Evolutionary conservation across 2,329 filamentous ascomycete genomes (phyloP).

Genomic region (Calycina herbarum): DNA sequence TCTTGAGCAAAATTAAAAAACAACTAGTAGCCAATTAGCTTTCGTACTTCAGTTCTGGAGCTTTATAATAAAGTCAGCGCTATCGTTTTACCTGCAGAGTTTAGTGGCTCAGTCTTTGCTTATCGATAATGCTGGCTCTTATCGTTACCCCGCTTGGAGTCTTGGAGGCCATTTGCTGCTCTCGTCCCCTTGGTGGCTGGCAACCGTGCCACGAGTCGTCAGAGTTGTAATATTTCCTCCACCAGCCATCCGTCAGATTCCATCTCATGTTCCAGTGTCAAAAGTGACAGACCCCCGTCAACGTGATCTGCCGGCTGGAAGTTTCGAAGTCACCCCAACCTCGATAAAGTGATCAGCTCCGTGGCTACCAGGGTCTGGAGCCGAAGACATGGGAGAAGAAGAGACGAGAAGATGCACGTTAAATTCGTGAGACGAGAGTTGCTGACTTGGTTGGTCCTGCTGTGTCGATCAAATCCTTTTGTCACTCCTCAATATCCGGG

Average conservation of each 20-base stretch:
- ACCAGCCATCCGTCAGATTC: not conserved
- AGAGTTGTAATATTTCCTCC: not conserved
- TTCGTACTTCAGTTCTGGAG: not conserved
- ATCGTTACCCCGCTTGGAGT: conserved; percentile 1
- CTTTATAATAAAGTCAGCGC: not conserved
- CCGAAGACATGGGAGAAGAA: not conserved
- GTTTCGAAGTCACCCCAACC: not conserved
- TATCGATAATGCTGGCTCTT: conserved; percentile 2
- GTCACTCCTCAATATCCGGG: not conserved
- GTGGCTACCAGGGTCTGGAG: not conserved
- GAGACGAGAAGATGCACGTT: not conserved
- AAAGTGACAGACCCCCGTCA: not conserved
- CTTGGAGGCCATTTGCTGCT: not conserved
- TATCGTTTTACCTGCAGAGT: conserved; percentile 4
- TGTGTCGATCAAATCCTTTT: not conserved
- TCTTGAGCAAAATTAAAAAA: not conserved
- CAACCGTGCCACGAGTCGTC: not conserved
- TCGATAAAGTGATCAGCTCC: not conserved
- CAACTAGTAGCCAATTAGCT: not conserved
- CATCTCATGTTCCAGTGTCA: not conserved
- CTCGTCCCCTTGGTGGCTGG: not conserved
- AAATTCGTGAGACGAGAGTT: not conserved
- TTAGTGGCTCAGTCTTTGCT: conserved; percentile 3
- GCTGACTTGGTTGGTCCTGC: not conserved
- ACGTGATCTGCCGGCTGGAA: conserved; percentile 1